phyloP scores from a whole-genome alignment of 345 rosid species.

The Citropsis articulata region DNA sequence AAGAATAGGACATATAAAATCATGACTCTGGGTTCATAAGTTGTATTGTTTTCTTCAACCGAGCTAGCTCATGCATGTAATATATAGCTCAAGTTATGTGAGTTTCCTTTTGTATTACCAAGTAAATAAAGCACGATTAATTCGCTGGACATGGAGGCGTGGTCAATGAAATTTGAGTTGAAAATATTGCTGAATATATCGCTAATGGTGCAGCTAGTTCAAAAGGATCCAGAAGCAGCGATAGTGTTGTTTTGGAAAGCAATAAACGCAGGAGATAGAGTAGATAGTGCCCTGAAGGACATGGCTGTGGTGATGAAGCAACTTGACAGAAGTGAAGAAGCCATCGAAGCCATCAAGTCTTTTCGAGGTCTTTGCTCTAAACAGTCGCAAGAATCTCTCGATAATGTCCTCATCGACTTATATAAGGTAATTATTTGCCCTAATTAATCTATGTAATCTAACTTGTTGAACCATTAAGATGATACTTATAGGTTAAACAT shows the following conservation, averaged over 20 bases:
- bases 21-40: not conserved
- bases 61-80: not conserved
- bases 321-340: slow-evolving; percentile 69
- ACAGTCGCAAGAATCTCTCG: slow-evolving; percentile 83
- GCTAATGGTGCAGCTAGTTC: slow-evolving; percentile 49
- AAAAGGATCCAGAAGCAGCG: slow-evolving; percentile 82
- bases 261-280: slow-evolving; percentile 77
- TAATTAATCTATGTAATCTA: not conserved
- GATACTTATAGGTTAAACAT: not conserved
- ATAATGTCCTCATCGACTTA: slow-evolving; percentile 87
- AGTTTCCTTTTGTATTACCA: not conserved
- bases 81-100: no score
- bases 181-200: not conserved
- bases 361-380: slow-evolving; percentile 77
- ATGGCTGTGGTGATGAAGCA: slow-evolving; percentile 97
- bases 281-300: slow-evolving; percentile 78
- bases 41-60: not conserved
- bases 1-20: not conserved
- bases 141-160: not conserved
- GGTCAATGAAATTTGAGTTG: not conserved
- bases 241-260: slow-evolving; percentile 89
- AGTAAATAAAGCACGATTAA: not conserved
- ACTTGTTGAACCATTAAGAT: no score
- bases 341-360: slow-evolving; percentile 91
- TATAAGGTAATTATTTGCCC: slow-evolving; percentile 56